phyloP scores from a whole-genome alignment of 1,284 basidiomycete species.

The Papiliotrema laurentii region DNA sequence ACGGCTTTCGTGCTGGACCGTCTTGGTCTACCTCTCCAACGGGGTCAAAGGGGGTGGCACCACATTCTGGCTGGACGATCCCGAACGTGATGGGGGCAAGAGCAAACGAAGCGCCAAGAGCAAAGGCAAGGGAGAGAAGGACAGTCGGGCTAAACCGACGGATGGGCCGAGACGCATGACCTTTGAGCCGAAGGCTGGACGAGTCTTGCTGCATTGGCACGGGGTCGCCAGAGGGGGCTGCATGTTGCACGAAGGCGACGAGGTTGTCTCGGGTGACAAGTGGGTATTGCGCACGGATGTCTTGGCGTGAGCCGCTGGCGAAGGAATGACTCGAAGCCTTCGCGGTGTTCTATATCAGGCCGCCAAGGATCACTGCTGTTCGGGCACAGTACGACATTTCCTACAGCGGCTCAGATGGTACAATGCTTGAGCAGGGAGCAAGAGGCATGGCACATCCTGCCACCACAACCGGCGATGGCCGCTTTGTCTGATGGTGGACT shows the following conservation, averaged over 20 bases:
- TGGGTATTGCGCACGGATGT: constrained; percentile 72
- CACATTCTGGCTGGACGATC: constrained; percentile 58
- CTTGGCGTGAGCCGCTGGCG: constrained; percentile 47
- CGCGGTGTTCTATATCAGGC: too few relatives aligned
- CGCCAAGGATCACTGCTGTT: too few relatives aligned
- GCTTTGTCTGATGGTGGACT: too few relatives aligned
- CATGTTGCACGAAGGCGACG: constrained; percentile 69
- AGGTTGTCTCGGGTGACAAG: constrained; percentile 63
- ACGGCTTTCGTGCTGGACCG: constrained; percentile 60
- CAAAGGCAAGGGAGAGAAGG: constrained; percentile 47
- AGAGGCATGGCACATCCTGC: too few relatives aligned
- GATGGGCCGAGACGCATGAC: constrained; percentile 43
- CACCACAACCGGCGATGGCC: too few relatives aligned
- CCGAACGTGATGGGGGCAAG: constrained; percentile 2
- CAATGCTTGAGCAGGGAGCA: too few relatives aligned
- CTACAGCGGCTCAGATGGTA: too few relatives aligned
- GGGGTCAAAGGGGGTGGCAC: constrained; percentile 75
- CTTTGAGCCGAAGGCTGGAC: constrained; percentile 61
- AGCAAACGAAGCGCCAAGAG: neutral
- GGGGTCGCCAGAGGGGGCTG: constrained; percentile 69
- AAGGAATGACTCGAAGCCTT: neutral
- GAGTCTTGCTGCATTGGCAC: constrained; percentile 67
- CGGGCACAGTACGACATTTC: too few relatives aligned
- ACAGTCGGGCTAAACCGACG: neutral
- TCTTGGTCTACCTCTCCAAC: constrained; percentile 71